A percentile compares a stretch with the other conserved stretches of the same genome.
phyloP scores from a whole-genome alignment of 371 early-diverging fungal genomes.

The Mortierella sp. region DNA sequence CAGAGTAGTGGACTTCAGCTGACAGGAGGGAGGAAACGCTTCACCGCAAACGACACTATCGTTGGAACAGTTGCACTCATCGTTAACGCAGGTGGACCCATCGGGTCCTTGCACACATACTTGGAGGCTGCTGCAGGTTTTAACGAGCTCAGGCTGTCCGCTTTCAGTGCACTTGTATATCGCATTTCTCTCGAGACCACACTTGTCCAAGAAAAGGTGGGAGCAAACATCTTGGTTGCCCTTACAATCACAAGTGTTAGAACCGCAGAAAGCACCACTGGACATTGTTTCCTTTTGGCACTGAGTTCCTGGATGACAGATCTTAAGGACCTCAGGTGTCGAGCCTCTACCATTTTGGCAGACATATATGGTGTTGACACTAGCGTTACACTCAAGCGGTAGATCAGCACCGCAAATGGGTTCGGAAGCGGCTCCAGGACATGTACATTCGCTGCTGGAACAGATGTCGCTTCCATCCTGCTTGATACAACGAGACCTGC shows the following conservation, averaged over 20 bases:
- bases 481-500: too few relatives aligned
- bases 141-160: not conserved
- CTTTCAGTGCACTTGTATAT: conserved; percentile 6
- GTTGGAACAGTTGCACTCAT: conserved; percentile 18
- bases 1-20: not conserved
- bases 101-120: conserved; percentile 2
- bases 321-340: not conserved
- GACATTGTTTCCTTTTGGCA: not conserved
- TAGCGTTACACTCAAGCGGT: conserved; percentile 3
- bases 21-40: conserved; percentile 10
- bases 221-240: conserved; percentile 1
- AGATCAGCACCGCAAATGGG: conserved; percentile 14
- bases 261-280: conserved; percentile 11
- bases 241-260: conserved; percentile 5
- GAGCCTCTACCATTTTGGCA: conserved; percentile 9
- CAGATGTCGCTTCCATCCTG: too few relatives aligned
- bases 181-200: conserved; percentile 3
- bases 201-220: conserved; percentile 1
- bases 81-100: conserved; percentile 10
- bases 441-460: conserved; percentile 5
- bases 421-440: not conserved
- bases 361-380: conserved; percentile 9
- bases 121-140: not conserved
- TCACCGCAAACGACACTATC: conserved; percentile 15
- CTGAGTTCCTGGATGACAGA: conserved; percentile 6